These are phyloP conservation scores for Diaporthe citri DNA, from an alignment of 2,329 filamentous ascomycete genomes.

Conservation along the genomic window DNA sequence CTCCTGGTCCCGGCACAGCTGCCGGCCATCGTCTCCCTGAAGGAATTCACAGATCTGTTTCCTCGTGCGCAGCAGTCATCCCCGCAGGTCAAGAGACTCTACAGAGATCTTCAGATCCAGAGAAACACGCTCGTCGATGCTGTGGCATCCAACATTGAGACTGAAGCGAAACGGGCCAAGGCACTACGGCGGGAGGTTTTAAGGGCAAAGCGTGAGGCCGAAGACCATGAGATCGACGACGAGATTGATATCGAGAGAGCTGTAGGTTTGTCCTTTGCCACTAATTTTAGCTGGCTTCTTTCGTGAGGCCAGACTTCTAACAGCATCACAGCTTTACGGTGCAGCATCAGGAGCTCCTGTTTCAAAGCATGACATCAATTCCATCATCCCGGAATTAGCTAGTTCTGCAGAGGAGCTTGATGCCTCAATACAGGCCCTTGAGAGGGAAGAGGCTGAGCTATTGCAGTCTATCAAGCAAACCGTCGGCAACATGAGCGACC, in stretches of 20 bases:
- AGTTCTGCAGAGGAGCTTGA: constrained; percentile 75
- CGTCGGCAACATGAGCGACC: constrained; percentile 81
- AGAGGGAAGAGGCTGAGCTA: constrained; percentile 73
- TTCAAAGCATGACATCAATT: constrained; percentile 70
- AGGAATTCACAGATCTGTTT: constrained; percentile 83
- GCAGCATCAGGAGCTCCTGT: constrained; percentile 68
- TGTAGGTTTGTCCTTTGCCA: constrained; percentile 53
- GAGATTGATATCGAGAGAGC: constrained; percentile 73
- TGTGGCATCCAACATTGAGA: constrained; percentile 74
- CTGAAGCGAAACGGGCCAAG: constrained; percentile 73
- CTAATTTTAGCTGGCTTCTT: constrained; percentile 35
- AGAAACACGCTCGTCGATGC: constrained; percentile 76
- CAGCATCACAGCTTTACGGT: constrained; percentile 53
- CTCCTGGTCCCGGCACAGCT: constrained; percentile 82
- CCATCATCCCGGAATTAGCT: constrained; percentile 78
- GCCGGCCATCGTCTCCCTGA: constrained; percentile 78
- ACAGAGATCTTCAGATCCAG: constrained; percentile 83
- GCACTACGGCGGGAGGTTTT: constrained; percentile 70
- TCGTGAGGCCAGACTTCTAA: neutral
- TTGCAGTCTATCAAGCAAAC: constrained; percentile 73
- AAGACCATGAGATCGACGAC: constrained; percentile 69
- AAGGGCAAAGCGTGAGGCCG: constrained; percentile 63
- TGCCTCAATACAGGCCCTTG: constrained; percentile 74
- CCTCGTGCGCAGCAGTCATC: constrained; percentile 75
- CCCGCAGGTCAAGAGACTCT: constrained; percentile 77